A percentile compares a stretch with the other conserved stretches of the same genome.
Evolutionary conservation across 2,329 filamentous ascomycete genomes (phyloP).

Genomic region (Alternaria solani): DNA sequence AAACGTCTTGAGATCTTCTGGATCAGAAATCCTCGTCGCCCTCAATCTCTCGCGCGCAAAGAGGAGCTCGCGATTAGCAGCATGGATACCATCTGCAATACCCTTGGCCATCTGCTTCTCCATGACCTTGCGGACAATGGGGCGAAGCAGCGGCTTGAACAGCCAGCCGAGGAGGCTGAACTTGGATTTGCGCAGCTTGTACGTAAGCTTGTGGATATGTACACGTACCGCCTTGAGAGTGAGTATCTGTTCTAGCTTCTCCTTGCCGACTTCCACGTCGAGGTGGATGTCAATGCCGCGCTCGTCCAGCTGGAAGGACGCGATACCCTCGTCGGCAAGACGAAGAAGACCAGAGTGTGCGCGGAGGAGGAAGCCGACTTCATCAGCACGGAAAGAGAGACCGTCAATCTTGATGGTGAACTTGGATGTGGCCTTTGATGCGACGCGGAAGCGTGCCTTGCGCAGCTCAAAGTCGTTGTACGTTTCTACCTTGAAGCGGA

Average conservation of each 20-base stretch:
- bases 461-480: slow-evolving; percentile 87
- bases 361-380: slow-evolving; percentile 89
- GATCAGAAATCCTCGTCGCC: slow-evolving; percentile 83
- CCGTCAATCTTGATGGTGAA: slow-evolving; percentile 83
- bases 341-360: slow-evolving; percentile 78
- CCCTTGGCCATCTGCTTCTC: slow-evolving; percentile 78
- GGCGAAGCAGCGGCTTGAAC: slow-evolving; percentile 82
- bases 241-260: slow-evolving; percentile 81
- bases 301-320: slow-evolving; percentile 84
- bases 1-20: slow-evolving; percentile 82
- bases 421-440: slow-evolving; percentile 72
- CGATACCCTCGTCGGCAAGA: slow-evolving; percentile 83
- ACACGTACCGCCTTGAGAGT: slow-evolving; percentile 79
- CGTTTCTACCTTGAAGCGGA: slow-evolving; percentile 80
- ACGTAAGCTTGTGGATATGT: slow-evolving; percentile 85
- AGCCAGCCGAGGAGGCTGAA: slow-evolving; percentile 83
- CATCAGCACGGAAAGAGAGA: slow-evolving; percentile 81
- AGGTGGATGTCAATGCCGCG: slow-evolving; percentile 86
- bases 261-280: slow-evolving; percentile 82
- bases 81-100: slow-evolving; percentile 73
- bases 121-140: slow-evolving; percentile 78
- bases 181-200: slow-evolving; percentile 76
- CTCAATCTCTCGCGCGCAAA: slow-evolving; percentile 87
- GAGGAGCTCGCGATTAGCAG: slow-evolving; percentile 83
- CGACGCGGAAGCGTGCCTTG: slow-evolving; percentile 76